Evolutionary conservation across 352 stramenopile genomes (phyloP), one percentile per base, ranked within the genome.

Genomic region (Thalassiosira allenii): DNA sequence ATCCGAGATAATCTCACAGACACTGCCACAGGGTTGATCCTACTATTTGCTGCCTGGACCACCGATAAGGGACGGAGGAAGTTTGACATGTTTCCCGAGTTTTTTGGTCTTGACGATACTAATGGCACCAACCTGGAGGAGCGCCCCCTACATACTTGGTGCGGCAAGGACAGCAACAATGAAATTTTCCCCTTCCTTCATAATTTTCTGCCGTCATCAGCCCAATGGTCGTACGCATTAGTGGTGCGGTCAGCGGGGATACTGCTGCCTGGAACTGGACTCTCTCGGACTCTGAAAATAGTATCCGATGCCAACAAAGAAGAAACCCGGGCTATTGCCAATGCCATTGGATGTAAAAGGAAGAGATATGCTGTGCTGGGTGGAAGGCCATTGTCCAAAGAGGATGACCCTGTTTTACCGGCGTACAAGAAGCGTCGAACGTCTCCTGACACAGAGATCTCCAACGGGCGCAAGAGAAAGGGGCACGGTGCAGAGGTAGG

Each of bases 81-180:
- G 27, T 70, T 70, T 44, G 61, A 58, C 41, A 56, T 47, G 27
- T 70, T 47, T 37, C 61, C 61, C 0, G 41, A 70, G 20, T 25
- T 70, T 0, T 4, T 70, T 3, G 33, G 33, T 8, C 34, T 33
- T 3, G 59, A 69, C 33, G 59, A 57, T 40, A 57, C 59, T 5
- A 40, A 69, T 12, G 59, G 56, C 1, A 69, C 37, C 9, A 69
- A 69, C 23, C 34, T 2, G 2, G 59, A 69, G 23, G 59, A 69
- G 12, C 25, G 59, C 1, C 59, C 59, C 29, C 40, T 69, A 1
- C 56, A 69, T 34, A 69, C 59, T 1, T 4, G 54, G 23, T 57
- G 34, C 9, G 59, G 59, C 8, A 69, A 69, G 33, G 59, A 69
- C n/a, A 69, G 22, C 34, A 43, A 27, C 1, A 69, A 69, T 22